These are phyloP conservation scores for Hypocreales sp. DNA, from an alignment of 2,329 filamentous ascomycete genomes.

Conservation along the genomic window DNA sequence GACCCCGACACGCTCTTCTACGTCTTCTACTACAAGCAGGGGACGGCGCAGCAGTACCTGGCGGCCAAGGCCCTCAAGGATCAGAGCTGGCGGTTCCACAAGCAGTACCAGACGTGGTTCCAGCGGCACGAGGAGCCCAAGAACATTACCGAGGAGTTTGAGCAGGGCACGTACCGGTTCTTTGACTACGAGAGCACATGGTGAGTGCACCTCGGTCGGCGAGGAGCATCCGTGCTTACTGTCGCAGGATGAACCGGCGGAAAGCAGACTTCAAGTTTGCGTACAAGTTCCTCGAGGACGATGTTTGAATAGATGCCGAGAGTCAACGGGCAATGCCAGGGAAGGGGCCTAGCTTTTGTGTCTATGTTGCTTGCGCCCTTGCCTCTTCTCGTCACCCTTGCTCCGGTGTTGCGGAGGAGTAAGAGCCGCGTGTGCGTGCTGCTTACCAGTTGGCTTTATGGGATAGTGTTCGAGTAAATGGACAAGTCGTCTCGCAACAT, in stretches of 20 bases:
- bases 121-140: conserved; percentile 97
- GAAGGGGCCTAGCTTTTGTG: too few relatives aligned
- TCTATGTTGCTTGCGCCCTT: too few relatives aligned
- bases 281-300: conserved; percentile 95
- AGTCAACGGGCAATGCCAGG: too few relatives aligned
- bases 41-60: conserved; percentile 87
- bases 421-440: too few relatives aligned
- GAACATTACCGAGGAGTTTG: conserved; percentile 95
- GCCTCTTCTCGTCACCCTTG: too few relatives aligned
- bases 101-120: conserved; percentile 99
- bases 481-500: too few relatives aligned
- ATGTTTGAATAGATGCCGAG: conserved; percentile 18
- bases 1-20: conserved; percentile 97
- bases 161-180: conserved; percentile 97
- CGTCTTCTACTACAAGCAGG: conserved; percentile 97
- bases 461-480: too few relatives aligned
- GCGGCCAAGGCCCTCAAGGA: conserved; percentile 95
- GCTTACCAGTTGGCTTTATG: too few relatives aligned
- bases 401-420: too few relatives aligned
- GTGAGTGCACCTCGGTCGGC: conserved; percentile 48
- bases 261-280: conserved; percentile 98
- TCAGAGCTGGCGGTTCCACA: conserved; percentile 98
- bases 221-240: too few relatives aligned
- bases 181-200: conserved; percentile 99
- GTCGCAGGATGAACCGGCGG: conserved; percentile 86